Conservation (phyloP, 768 basidiomycete species). For the Pulveroboletus sp. region DNA sequence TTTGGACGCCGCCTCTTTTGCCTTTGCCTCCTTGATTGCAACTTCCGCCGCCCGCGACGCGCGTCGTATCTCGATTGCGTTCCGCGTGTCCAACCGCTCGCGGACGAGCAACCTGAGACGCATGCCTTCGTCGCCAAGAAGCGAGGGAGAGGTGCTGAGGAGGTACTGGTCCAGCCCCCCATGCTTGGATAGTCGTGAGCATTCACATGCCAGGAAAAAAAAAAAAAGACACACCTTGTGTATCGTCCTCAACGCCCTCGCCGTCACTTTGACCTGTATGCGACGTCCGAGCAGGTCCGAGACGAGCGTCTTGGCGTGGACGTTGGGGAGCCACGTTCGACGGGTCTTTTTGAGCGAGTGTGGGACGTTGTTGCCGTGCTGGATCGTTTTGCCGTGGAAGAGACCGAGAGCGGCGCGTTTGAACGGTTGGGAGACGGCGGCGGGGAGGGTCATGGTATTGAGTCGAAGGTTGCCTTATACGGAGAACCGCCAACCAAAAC, state of each 20-base stretch:
- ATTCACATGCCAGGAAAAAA: neutral
- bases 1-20: slow-evolving; percentile 6
- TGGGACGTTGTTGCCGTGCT: slow-evolving; percentile 85
- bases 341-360: slow-evolving; percentile 87
- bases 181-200: slow-evolving; percentile 37
- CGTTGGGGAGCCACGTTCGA: slow-evolving; percentile 84
- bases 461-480: too few species aligned
- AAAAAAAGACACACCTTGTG: slow-evolving; percentile 56
- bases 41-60: slow-evolving; percentile 19
- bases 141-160: slow-evolving; percentile 39
- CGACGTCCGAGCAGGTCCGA: slow-evolving; percentile 60
- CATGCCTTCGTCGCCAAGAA: slow-evolving; percentile 40
- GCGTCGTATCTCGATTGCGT: slow-evolving; percentile 14
- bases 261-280: slow-evolving; percentile 67
- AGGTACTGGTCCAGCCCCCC: slow-evolving; percentile 74
- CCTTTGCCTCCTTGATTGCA: slow-evolving; percentile 15
- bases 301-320: slow-evolving; percentile 69
- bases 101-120: slow-evolving; percentile 42
- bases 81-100: slow-evolving; percentile 27
- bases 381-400: slow-evolving; percentile 76
- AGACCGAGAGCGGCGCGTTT: slow-evolving; percentile 79
- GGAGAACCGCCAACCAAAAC: too few species aligned
- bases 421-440: slow-evolving; percentile 59
- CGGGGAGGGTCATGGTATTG: slow-evolving; percentile 23
- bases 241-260: slow-evolving; percentile 74